Base-by-base conservation (phyloP, 148 eudicot genomes). In the Chenopodium berlandieri region DNA sequence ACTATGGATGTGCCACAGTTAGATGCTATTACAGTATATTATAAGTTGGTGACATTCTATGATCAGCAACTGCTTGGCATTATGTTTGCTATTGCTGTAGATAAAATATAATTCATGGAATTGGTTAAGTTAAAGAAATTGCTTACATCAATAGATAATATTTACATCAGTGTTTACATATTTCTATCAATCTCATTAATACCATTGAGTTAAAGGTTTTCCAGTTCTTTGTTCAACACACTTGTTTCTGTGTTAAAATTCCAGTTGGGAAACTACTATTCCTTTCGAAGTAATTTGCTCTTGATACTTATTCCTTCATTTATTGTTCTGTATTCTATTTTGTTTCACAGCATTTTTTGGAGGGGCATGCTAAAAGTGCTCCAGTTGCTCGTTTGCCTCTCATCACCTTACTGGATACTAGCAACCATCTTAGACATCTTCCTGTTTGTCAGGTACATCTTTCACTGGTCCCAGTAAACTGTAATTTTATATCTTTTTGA, bases 381-480 rank as follows among this genome's bases (percentile, higher is more conserved):
- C 98, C 99, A 71, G 89, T 96, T 80, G 88, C 95, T 77, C 91
- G 99, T 76, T 86, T 96, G 85, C 99, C 99, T 84, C 90, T 96
- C 34, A 89, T 96, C 73, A 94, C 94, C 75, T 81, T 96, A 80
- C 66, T 94, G 78, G 98, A 96, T 86, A 80, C 93, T 71, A 94
- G 84, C 80, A 85, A 91, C 86, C 89, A 88, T 85, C 88, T 94
- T 66, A 86, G 88, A 86, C 94, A 94, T 80, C 81, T 87, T 74
- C 99, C 98, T 71, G 92, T 96, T 80, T 94, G 99, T 89, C 99
- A 94, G 99, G 99, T 96, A 87, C 69, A 44, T 81, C 81, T 77
- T 69, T 80, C 46, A 67, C 76, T 80, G 31, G 1, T 37, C 75
- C 75, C 56, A 48, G 23, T 27, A 60, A 52, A 50, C 46, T 79